Evolutionary conservation across 768 basidiomycete genomes (phyloP).

Genomic region (Tubosaeta brunneosetosa): DNA sequence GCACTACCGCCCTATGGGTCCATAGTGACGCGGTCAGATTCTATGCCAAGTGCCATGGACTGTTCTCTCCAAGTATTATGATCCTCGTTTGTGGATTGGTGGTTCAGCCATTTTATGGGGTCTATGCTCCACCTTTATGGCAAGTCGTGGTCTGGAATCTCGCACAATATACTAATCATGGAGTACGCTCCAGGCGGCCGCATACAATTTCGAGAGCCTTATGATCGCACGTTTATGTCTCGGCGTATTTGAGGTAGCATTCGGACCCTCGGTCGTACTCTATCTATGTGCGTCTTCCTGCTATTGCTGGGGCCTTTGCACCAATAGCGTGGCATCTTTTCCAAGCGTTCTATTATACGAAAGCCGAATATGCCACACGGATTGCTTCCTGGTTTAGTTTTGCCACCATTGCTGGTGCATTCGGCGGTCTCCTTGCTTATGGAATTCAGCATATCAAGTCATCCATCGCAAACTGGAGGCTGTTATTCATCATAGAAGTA

Average conservation of each 20-base stretch:
- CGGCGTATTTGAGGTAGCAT: conserved; percentile 34
- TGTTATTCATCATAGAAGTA: conserved; percentile 29
- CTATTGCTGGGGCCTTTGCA: conserved; percentile 12
- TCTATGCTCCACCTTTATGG: conserved; percentile 66
- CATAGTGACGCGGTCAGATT: conserved; percentile 42
- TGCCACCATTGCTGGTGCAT: conserved; percentile 53
- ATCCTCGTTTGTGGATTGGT: conserved; percentile 72
- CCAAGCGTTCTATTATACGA: conserved; percentile 48
- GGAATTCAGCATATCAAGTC: conserved; percentile 43
- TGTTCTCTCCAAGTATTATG: conserved; percentile 60
- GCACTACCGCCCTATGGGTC: not conserved
- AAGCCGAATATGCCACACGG: conserved; percentile 42
- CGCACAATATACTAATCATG: not conserved
- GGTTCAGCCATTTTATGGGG: conserved; percentile 70
- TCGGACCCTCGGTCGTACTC: conserved; percentile 31
- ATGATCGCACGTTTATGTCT: conserved; percentile 29
- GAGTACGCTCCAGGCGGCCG: conserved; percentile 17
- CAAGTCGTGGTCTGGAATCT: conserved; percentile 15
- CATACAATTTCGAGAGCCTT: conserved; percentile 27
- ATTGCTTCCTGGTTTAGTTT: conserved; percentile 51
- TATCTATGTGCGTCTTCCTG: conserved; percentile 23
- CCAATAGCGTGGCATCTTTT: not conserved
- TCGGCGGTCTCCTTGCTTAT: conserved; percentile 51
- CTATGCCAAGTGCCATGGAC: conserved; percentile 67
- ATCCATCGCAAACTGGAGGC: conserved; percentile 40